Evolutionary conservation across 2,329 filamentous ascomycete genomes (phyloP), one percentile per base, ranked within the genome.

Genomic region (Bipolaris gigantea): DNA sequence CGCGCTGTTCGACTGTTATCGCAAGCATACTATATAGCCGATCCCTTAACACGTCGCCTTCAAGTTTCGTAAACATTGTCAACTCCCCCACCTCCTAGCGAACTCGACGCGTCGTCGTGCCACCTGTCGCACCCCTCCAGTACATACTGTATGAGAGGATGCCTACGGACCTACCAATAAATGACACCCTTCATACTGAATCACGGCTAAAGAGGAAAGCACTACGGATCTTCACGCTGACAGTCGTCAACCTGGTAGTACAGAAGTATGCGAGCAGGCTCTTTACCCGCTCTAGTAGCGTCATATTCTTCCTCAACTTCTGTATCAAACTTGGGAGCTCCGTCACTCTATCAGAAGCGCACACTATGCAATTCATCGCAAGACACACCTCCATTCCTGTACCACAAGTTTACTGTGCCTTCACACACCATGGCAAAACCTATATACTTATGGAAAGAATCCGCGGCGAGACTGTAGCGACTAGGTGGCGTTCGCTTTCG

Each of bases 381-480:
- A 42, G 66, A 13, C 67, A 78, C 45, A 81, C 78, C 4, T 69
- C 67, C 2, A 71, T 82, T 19, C 79, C 79, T 4, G 75, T 81
- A 0, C 79, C 80, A 2, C 71, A 73, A 9, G 69, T 81, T 1
- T 69, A 78, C 56, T 79, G 71, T 56, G 69, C 78, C 33, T 82
- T 82, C 46, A 48, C 69, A 1, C 66, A 74, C 48, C 70, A 73
- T 9, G 72, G 72, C 16, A 57, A 59, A 4, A 69, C 76, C 0
- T 80, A 79, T 58, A 80, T 82, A 39, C 68, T 81, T 0, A 83
- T 82, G 79, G 63, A 73, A 30, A 50, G 69, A 38, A 71, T 78
- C 25, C 45, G 65, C 3, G 74, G 76, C 23, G 23, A 25, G 23
- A 25, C 23, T 25, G 7, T 25, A 25, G 23, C 23, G 23, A 25